Evolutionary conservation across 2,329 filamentous ascomycete species (phyloP).

Genomic region (Fusarium sp.): DNA sequence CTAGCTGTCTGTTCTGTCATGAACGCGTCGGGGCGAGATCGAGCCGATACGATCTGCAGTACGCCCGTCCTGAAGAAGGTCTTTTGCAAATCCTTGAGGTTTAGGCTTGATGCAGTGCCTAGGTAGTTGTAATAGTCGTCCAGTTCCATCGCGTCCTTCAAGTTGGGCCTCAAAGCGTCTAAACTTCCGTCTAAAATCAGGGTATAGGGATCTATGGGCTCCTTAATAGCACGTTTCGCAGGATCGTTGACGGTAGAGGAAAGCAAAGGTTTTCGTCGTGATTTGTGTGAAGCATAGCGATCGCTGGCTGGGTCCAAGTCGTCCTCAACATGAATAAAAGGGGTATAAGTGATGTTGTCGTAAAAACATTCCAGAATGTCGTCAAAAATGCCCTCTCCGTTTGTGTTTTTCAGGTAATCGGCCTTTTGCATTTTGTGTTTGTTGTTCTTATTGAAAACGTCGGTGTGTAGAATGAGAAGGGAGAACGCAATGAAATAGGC

Average conservation of each 20-base stretch:
- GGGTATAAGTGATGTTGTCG: slow-evolving; percentile 98
- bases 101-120: slow-evolving; percentile 78
- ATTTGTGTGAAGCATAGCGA: slow-evolving; percentile 75
- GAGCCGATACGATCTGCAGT: slow-evolving; percentile 92
- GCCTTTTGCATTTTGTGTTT: slow-evolving; percentile 98
- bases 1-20: slow-evolving; percentile 86
- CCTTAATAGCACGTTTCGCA: slow-evolving; percentile 74
- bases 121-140: slow-evolving; percentile 93
- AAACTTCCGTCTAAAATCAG: slow-evolving; percentile 91
- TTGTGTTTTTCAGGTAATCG: slow-evolving; percentile 95
- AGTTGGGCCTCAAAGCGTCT: slow-evolving; percentile 81
- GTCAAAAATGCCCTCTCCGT: slow-evolving; percentile 89
- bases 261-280: slow-evolving; percentile 76
- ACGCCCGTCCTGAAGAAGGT: slow-evolving; percentile 93
- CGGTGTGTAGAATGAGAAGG: slow-evolving; percentile 93
- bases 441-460: slow-evolving; percentile 99
- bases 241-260: slow-evolving; percentile 65
- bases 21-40: slow-evolving; percentile 94
- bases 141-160: slow-evolving; percentile 91
- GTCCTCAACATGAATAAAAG: slow-evolving; percentile 97
- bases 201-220: slow-evolving; percentile 94
- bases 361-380: slow-evolving; percentile 97
- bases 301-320: slow-evolving; percentile 84
- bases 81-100: slow-evolving; percentile 83
- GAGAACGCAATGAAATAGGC: slow-evolving; percentile 99